Evolutionary conservation across 139 green algal species (phyloP).

Genomic region (Auxenochlorella pyrenoidosa): DNA sequence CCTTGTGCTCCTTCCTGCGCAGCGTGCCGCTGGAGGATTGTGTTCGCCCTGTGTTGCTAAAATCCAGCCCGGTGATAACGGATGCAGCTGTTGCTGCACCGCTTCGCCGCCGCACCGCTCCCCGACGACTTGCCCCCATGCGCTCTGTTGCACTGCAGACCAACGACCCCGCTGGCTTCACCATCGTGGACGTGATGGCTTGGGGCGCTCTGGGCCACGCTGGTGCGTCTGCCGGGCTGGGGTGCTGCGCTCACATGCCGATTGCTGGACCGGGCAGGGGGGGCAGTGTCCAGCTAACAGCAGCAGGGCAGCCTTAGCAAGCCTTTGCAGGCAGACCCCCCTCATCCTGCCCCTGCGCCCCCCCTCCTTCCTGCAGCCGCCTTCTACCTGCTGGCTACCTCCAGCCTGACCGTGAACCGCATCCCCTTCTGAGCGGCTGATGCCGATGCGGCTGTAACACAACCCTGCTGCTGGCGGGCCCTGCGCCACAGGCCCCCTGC

Average conservation of each 20-base stretch:
- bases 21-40: too few relatives aligned
- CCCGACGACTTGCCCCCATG: neutral
- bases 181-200: slow-evolving; percentile 84
- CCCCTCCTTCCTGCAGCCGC: neutral
- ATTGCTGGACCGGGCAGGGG: too few relatives aligned
- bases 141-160: slow-evolving; percentile 30
- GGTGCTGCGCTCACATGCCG: too few relatives aligned
- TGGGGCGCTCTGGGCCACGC: slow-evolving; percentile 89
- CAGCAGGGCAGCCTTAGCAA: too few relatives aligned
- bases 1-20: too few relatives aligned
- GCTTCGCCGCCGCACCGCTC: too few relatives aligned
- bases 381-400: slow-evolving; percentile 47
- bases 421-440: slow-evolving; percentile 50
- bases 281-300: too few relatives aligned
- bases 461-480: neutral
- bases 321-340: too few relatives aligned
- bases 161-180: slow-evolving; percentile 87
- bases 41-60: too few relatives aligned
- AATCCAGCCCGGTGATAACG: too few relatives aligned
- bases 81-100: too few relatives aligned
- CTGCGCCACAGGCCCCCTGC: neutral
- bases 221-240: slow-evolving; percentile 40
- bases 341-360: neutral
- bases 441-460: neutral
- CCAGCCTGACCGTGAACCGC: slow-evolving; percentile 34